phyloP scores from a whole-genome alignment of 345 rosid genomes.

The Corchorus capsularis region DNA sequence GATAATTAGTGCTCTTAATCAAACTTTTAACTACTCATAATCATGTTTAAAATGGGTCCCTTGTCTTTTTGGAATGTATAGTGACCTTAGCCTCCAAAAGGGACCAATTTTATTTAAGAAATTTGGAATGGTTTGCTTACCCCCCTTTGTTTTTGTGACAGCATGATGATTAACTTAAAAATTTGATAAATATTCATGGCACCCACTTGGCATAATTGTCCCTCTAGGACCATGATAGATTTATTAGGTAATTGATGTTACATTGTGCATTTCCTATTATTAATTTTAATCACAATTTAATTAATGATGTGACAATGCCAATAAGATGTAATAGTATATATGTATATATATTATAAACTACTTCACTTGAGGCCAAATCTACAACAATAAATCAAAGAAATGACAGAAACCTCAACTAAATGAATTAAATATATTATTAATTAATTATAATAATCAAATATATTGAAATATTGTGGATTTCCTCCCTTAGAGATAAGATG shows the following conservation, averaged over 20 bases:
- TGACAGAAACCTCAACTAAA: neutral
- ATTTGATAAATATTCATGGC: neutral
- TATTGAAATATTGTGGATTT: no score
- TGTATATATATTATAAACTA: neutral
- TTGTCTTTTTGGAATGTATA: no score
- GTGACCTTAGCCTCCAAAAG: neutral
- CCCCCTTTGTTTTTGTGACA: neutral
- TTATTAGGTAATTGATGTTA: neutral
- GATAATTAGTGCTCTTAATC: no score
- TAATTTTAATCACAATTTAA: neutral
- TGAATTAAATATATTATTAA: neutral
- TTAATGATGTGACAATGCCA: neutral
- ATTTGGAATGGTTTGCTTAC: neutral
- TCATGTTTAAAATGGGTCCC: no score
- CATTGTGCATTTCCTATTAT: neutral
- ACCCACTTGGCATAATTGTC: conserved; percentile 16
- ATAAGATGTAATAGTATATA: neutral
- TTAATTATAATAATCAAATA: no score
- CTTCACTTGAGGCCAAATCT: conserved; percentile 6
- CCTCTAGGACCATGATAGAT: neutral
- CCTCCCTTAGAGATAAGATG: no score
- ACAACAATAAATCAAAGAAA: neutral
- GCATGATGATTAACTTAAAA: neutral
- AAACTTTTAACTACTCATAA: no score
- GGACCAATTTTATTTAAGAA: neutral